Evolutionary conservation across 2,329 filamentous ascomycete species (phyloP), one percentile per base, ranked within the genome.

Genomic region (Colletotrichum eremochloae): DNA sequence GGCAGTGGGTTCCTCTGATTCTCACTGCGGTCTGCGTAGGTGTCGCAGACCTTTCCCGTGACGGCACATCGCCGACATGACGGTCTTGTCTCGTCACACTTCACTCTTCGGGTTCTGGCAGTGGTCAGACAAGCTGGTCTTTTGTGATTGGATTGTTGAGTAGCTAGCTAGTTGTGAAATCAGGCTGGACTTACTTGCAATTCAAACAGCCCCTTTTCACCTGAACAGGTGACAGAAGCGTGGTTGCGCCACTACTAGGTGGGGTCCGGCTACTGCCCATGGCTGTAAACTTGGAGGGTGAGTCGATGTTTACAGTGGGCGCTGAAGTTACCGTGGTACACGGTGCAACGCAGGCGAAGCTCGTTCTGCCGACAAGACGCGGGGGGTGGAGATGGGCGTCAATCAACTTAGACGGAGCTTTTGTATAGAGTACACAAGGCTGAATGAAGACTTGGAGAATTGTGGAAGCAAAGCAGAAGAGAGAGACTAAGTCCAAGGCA

Each of bases 51-150:
- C 18, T 75, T 76, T 38, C 77, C 76, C 18, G 74, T 76, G 0
- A 73, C 74, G 40, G 74, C 33, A 44, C 76, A 78, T 14, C 74
- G 75, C 9, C 46, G 63, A 55, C 76, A 78, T 7, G 73, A 68
- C 1, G 76, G 75, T 12, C 69, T 60, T 2, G 48, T 61, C 61
- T 77, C 77, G 64, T 78, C 77, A 60, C 77, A 79, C 53, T 78
- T 78, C 46, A 78, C 73, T n/a, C 71, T 76, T 15, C 77, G 72
- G 6, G 65, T 50, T 56, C 77, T 79, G 31, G 9, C 0, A 36
- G 14, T 24, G 38, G 63, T 40, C 38, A 73, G 44, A 12, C 2
- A 8, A 6, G 40, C 6, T 1, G 8, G 9, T 31, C 20, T 3
- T 12, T 7, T 7, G 31, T 40, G 12, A 9, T 52, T 20, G 18